These are phyloP conservation scores for Berkeleyomyces rouxiae DNA, from an alignment of 2,329 filamentous ascomycete species.

Conservation along the genomic window DNA sequence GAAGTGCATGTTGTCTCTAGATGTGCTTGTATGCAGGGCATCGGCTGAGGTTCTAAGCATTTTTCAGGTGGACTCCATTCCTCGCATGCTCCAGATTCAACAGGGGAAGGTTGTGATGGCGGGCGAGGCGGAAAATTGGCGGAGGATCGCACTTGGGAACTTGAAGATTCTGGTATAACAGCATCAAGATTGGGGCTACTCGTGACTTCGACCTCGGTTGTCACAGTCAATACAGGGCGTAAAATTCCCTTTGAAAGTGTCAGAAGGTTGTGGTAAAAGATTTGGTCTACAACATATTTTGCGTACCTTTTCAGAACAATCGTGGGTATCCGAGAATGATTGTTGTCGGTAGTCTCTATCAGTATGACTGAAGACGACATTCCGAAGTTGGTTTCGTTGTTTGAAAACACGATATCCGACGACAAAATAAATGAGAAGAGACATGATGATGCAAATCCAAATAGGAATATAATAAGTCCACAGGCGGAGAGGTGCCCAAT, in stretches of 20 bases:
- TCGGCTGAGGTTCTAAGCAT: conserved; percentile 7
- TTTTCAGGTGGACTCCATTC: conserved; percentile 7
- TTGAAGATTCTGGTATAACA: not conserved
- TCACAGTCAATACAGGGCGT: conserved; percentile 27
- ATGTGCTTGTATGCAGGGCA: conserved; percentile 7
- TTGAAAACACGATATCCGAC: conserved; percentile 45
- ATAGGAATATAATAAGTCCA: conserved; percentile 46
- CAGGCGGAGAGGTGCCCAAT: conserved; percentile 40
- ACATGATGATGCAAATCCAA: conserved; percentile 41
- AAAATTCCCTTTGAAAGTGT: conserved; percentile 17
- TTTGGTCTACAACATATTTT: not conserved
- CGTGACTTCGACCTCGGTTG: conserved; percentile 28
- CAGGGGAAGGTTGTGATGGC: not conserved
- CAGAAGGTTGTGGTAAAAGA: not conserved
- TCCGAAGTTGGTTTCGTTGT: conserved; percentile 37
- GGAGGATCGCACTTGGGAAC: not conserved
- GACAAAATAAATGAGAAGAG: conserved; percentile 36
- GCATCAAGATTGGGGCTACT: conserved; percentile 5
- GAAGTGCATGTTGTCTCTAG: conserved; percentile 19
- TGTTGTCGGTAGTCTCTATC: conserved; percentile 16
- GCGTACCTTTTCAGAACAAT: conserved; percentile 23
- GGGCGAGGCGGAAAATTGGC: not conserved
- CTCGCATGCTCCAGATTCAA: not conserved
- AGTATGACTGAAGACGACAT: conserved; percentile 24
- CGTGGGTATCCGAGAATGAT: conserved; percentile 17